Evolutionary conservation across 176 grass and related monocot species (phyloP), one percentile per base, ranked within the genome.

Genomic region (Oryza glaberrima): DNA sequence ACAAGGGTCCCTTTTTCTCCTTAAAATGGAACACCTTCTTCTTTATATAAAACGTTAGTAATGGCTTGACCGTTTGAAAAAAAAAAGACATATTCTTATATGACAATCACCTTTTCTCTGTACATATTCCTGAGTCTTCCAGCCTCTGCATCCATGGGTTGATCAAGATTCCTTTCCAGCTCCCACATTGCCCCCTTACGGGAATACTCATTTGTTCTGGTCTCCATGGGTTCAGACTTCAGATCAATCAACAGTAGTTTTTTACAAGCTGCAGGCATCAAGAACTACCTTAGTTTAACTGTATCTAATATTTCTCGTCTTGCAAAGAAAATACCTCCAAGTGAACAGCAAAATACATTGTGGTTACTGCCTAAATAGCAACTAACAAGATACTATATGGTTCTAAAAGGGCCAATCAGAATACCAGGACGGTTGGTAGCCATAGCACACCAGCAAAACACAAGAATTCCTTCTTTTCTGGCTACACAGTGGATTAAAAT

Each of bases 131-230:
- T 86, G 20, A 98, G 64, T 75, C 88, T 90, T 26, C 90, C 92
- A 5, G 92, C 90, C 43, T 94, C 92, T 65, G 68, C 90, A 26
- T 98, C 95, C 88, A 98, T 98, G 48, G 95, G 95, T 67, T 95
- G 92, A 90, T 98, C 95, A 16, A 98, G 90, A 65, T 78, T 91
- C 83, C 49, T 86, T 16, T 98, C 90, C 82, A 95, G 68, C 81
- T 91, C 92, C 95, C 95, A 98, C 90, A 98, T 95, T 35, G 69
- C 65, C 40, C 95, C 95, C 61, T 79, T 98, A 36, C 83, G 76
- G 2, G 83, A 73, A 36, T 69, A 45, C 38, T 89, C 89, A 40
- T 91, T 83, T 47, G 69, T 76, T 20, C 60, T 52, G 6, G 81
- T 86, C 76, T 92, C 91, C 96, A 98, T 98, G 67, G 64, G 72